A percentile compares a stretch with the other conserved stretches of the same genome.
These are phyloP conservation scores for Xylaria sp. DNA, from an alignment of 2,329 filamentous ascomycete species.

Conservation along the genomic window DNA sequence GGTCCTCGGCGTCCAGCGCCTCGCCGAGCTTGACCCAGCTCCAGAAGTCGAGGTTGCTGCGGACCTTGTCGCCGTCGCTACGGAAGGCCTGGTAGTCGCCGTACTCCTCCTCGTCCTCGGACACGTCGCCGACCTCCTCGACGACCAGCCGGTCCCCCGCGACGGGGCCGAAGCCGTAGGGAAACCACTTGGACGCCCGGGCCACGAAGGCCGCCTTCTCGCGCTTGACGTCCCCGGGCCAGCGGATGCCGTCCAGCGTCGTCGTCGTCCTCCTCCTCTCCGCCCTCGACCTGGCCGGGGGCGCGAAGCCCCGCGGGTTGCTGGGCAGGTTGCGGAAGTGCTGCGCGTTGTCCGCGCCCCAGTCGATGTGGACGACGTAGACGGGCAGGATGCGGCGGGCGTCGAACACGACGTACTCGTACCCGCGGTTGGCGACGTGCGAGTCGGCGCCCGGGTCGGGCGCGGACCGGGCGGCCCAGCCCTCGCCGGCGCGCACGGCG, in stretches of 20 bases:
- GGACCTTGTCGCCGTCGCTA: constrained; percentile 27
- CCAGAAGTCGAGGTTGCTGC: constrained; percentile 27
- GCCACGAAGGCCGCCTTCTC: constrained; percentile 43
- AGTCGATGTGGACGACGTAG: constrained; percentile 50
- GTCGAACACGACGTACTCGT: constrained; percentile 50
- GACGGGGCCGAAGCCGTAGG: constrained; percentile 49
- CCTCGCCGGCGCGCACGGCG: constrained; percentile 33
- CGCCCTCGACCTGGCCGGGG: constrained; percentile 14
- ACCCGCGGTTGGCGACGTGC: constrained; percentile 41
- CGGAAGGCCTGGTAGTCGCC: constrained; percentile 43
- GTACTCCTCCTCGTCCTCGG: constrained; percentile 47
- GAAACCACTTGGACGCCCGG: constrained; percentile 49
- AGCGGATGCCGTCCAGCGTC: constrained; percentile 21
- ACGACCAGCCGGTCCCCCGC: constrained; percentile 47
- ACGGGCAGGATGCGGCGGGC: constrained; percentile 46
- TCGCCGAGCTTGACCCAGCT: constrained; percentile 30
- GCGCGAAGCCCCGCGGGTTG: constrained; percentile 24
- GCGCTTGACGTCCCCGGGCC: constrained; percentile 42
- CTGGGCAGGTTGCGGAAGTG: constrained; percentile 29
- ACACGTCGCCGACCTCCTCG: constrained; percentile 47
- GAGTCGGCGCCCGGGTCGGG: constrained; percentile 39
- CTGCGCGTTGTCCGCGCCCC: constrained; percentile 38
- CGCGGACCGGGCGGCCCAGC: constrained; percentile 32
- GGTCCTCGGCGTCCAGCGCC: constrained; percentile 15
- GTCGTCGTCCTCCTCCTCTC: constrained; percentile 22